These are phyloP conservation scores for Physcomitrium patens DNA, from an alignment of 225 moss, liverwort and hornwort species.

Conservation along the genomic window DNA sequence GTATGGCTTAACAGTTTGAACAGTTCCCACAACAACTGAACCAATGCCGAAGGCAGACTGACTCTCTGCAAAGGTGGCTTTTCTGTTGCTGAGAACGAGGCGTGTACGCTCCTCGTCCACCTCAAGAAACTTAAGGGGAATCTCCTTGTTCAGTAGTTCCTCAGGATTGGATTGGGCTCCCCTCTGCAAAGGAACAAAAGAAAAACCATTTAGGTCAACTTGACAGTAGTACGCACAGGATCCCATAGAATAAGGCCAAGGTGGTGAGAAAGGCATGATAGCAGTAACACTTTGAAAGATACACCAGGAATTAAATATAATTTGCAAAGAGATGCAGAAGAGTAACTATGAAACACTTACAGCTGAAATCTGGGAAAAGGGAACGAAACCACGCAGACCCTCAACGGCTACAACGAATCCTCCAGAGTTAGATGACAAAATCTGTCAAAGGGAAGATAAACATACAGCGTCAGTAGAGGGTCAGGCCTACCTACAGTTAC, in stretches of 20 bases:
- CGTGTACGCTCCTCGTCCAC: conserved; percentile 72
- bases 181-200: conserved; percentile 46
- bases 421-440: conserved; percentile 85
- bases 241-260: too few relatives aligned
- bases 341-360: conserved; percentile 28
- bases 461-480: background rate
- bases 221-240: too few relatives aligned
- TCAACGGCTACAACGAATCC: conserved; percentile 88
- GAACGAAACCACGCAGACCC: conserved; percentile 90
- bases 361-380: conserved; percentile 89
- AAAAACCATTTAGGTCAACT: too few relatives aligned
- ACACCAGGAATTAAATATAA: background rate
- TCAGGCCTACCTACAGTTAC: too few relatives aligned
- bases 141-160: conserved; percentile 57
- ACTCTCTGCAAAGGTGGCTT: conserved; percentile 55
- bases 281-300: background rate
- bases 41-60: conserved; percentile 63
- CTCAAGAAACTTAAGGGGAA: conserved; percentile 64
- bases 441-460: conserved; percentile 35
- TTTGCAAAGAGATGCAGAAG: background rate
- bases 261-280: background rate
- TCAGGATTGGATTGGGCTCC: conserved; percentile 26
- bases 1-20: conserved; percentile 66
- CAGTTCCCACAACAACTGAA: conserved; percentile 64
- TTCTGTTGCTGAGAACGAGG: conserved; percentile 70